phyloP scores from a whole-genome alignment of 306 rosid species.

The Mucuna pruriens region DNA sequence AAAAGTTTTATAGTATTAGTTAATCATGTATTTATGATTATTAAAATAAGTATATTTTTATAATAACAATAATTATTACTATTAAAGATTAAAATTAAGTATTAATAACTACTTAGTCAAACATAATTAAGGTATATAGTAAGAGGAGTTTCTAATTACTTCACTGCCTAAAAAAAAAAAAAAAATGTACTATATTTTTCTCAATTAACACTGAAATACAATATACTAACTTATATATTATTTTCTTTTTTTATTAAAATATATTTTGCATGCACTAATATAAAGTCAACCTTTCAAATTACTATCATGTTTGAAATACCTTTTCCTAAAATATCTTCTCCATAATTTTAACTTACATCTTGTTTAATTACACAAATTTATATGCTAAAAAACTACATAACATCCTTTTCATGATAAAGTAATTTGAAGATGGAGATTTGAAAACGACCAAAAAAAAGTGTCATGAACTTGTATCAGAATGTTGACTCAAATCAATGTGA shows the following conservation, averaged over 20 bases:
- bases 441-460: not conserved
- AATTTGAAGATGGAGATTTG: not conserved
- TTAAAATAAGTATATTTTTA: not conserved
- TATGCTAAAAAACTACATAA: not conserved
- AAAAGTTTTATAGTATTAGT: too few species aligned
- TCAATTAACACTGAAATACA: not conserved
- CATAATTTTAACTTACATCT: not conserved
- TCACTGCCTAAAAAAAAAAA: not conserved
- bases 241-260: not conserved
- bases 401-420: not conserved
- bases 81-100: not conserved
- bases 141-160: conserved; percentile 2
- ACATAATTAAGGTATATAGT: not conserved
- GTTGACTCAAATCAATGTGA: not conserved
- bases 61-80: not conserved
- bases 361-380: not conserved
- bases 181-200: not conserved
- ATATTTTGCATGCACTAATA: not conserved
- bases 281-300: not conserved
- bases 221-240: not conserved
- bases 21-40: too few species aligned
- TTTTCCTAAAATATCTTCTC: not conserved
- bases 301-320: not conserved
- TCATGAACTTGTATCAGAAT: not conserved
- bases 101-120: not conserved